A percentile compares a stretch with the other conserved stretches of the same genome.
phyloP scores from a whole-genome alignment of 1,284 basidiomycete genomes.

The Phylloboletellus chloephorus region DNA sequence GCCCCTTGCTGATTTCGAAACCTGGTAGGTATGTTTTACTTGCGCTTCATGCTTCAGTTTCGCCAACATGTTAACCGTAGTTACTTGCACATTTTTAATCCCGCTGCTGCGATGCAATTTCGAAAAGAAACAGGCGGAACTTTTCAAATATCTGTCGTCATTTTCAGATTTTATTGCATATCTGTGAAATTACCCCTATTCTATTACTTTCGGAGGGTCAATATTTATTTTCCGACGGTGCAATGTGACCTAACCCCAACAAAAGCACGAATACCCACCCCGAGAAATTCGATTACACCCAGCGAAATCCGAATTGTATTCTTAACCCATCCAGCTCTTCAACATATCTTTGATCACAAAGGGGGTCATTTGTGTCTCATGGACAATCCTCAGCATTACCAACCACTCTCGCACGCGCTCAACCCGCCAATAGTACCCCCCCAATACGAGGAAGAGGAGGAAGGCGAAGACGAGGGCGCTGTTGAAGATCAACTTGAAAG shows the following conservation, averaged over 20 bases:
- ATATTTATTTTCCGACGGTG: conserved; percentile 28
- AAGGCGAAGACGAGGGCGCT: conserved; percentile 63
- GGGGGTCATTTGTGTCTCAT: conserved; percentile 33
- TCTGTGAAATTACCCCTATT: not conserved
- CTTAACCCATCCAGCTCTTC: conserved; percentile 18
- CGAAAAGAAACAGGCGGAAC: too few species aligned
- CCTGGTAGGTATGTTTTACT: too few species aligned
- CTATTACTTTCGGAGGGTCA: conserved; percentile 13
- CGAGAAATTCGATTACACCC: conserved; percentile 31
- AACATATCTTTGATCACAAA: conserved; percentile 23
- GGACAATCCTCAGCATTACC: conserved; percentile 75
- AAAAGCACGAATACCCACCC: conserved; percentile 30
- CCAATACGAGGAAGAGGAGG: conserved; percentile 37
- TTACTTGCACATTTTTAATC: too few species aligned
- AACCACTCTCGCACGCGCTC: conserved; percentile 71
- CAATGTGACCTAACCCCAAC: conserved; percentile 28
- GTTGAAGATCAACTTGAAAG: conserved; percentile 61
- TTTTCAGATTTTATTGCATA: too few species aligned
- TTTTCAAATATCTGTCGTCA: too few species aligned
- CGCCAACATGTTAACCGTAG: too few species aligned
- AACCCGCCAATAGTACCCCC: conserved; percentile 47
- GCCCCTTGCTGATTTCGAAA: too few species aligned
- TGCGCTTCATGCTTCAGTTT: too few species aligned
- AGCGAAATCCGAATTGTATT: conserved; percentile 26
- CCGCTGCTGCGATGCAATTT: too few species aligned